These are phyloP conservation scores for Oehlia diaphana DNA, from an alignment of 192 early-diverging fungal genomes.

Conservation along the genomic window DNA sequence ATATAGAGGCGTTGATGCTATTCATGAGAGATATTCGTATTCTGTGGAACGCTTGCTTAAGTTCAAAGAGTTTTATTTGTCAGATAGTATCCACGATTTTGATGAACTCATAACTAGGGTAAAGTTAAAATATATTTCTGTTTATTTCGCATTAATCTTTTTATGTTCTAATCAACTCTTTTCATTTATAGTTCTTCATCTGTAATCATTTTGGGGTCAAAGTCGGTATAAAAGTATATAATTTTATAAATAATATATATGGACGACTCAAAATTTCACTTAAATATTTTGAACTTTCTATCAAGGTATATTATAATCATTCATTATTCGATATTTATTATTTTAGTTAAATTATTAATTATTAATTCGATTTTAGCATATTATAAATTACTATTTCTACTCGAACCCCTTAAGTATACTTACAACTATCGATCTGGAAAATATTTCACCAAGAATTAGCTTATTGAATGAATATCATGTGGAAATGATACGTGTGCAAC, in stretches of 20 bases:
- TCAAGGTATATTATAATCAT: conserved; percentile 54
- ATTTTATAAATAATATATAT: conserved; percentile 78
- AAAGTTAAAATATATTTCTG: background rate
- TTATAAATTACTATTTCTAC: conserved; percentile 85
- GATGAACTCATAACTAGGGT: conserved; percentile 66
- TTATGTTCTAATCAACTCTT: conserved; percentile 8
- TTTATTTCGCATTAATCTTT: conserved; percentile 4
- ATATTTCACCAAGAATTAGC: conserved; percentile 31
- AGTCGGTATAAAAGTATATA: conserved; percentile 71
- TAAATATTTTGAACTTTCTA: conserved; percentile 64
- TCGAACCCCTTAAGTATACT: conserved; percentile 81
- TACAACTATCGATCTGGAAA: conserved; percentile 30
- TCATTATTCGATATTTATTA: background rate
- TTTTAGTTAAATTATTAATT: background rate
- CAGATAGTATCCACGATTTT: conserved; percentile 71
- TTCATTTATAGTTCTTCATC: conserved; percentile 56
- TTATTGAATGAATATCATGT: conserved; percentile 53
- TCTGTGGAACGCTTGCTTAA: conserved; percentile 69
- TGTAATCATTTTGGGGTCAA: conserved; percentile 49
- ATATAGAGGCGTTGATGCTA: conserved; percentile 52
- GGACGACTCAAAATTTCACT: conserved; percentile 81
- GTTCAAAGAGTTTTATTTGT: conserved; percentile 78
- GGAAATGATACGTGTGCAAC: conserved; percentile 69
- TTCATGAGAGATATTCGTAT: conserved; percentile 81
- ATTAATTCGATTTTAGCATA: conserved; percentile 54